Conservation (phyloP, 352 stramenopile species). For the Pythium sp. region DNA sequence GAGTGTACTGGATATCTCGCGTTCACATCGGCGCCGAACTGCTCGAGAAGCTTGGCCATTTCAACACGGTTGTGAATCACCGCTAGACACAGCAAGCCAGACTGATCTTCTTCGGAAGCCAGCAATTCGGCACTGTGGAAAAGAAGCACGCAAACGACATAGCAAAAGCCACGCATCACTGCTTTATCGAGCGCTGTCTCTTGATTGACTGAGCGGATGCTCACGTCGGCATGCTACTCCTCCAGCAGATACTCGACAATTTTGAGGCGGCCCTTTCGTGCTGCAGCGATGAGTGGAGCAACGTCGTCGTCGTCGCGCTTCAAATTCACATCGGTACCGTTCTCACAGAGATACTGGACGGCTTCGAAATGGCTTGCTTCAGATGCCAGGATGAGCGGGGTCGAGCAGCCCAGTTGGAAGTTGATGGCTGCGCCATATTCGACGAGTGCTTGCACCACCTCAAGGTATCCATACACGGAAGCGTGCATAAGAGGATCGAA, state of each 20-base stretch:
- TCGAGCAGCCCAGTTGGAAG: background rate
- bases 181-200: background rate
- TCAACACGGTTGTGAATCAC: background rate
- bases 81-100: background rate
- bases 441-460: background rate
- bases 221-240: background rate
- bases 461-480: background rate
- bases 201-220: background rate
- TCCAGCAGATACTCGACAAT: conserved; percentile 8
- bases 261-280: background rate
- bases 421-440: background rate
- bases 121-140: background rate
- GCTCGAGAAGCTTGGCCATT: conserved; percentile 1
- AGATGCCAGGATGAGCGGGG: background rate
- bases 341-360: conserved; percentile 7
- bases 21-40: background rate
- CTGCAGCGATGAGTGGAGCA: background rate
- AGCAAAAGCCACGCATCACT: background rate
- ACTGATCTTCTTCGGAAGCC: background rate
- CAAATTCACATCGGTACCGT: background rate
- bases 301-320: background rate
- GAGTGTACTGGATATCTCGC: background rate
- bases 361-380: background rate
- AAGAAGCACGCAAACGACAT: conserved; percentile 3
- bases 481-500: background rate